Base-by-base conservation (phyloP, 176 grass and related monocot species). In the Hyparrhenia diplandra region DNA sequence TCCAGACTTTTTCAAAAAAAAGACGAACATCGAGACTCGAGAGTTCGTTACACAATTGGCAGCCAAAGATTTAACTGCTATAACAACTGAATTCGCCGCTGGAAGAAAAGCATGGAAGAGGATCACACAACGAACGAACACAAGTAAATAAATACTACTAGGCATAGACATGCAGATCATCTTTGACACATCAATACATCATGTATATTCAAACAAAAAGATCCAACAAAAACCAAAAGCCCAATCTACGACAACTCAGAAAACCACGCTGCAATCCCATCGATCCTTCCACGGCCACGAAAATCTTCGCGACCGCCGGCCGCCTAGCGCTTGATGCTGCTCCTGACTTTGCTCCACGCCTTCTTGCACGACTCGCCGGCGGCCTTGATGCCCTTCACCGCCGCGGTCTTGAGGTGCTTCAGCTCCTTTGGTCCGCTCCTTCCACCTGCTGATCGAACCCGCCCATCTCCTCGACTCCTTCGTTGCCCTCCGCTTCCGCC, bases 331-430 rank as follows among this genome's bases (percentile, higher is more conserved):
- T 54, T 91, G 84, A 94, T 94, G 72, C 52, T 82, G 61, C 60
- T 78, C 89, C 83, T 91, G 81, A 94, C 73, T 89, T 91, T 94
- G 80, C 65, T 77, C 92, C 92, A 94, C 3, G 89, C 86, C 80
- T 89, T 91, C 87, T 89, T 94, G 92, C 86, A 89, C 24, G 87
- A 84, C 45, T 91, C 89, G 20, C 89, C 81, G 73, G 91, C 92
- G 18, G 49, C 92, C 89, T 66, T 94, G 83, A 89, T 49, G 67
- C 89, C 92, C 81, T 79, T 91, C 57, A 89, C 82, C 67, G 91
- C 81, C n/a, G 10, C 49, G 4, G 31, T 34, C 84, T 86, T 87
- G 77, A 92, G 74, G 75, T 80, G 83, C 83, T 88, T 94, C 77
- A 94, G 81, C 32, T 87, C 92, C 86, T 89, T n/a, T 84, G 71